These are phyloP conservation scores for Aspergillus affinis DNA, from an alignment of 495 filamentous ascomycete genomes.

Conservation along the genomic window DNA sequence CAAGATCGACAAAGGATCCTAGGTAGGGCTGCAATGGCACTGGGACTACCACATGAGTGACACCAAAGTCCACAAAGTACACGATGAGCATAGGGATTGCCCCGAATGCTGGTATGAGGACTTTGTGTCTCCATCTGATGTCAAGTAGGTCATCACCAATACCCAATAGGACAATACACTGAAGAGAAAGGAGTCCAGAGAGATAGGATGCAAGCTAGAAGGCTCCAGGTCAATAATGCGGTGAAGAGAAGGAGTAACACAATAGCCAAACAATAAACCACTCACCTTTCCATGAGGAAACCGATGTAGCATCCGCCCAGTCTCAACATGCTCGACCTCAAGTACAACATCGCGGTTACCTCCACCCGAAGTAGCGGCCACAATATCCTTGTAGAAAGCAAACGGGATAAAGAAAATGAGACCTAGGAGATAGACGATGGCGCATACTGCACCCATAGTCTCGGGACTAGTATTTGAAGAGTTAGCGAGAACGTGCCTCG, in stretches of 20 bases:
- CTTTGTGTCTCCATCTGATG: conserved; percentile 97
- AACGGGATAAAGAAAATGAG: conserved; percentile 94
- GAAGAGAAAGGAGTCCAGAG: conserved; percentile 87
- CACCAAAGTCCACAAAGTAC: conserved; percentile 97
- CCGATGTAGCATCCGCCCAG: conserved; percentile 76
- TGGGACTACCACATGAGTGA: conserved; percentile 91
- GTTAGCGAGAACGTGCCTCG: conserved; percentile 10
- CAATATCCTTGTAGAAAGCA: conserved; percentile 96
- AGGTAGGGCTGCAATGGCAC: conserved; percentile 79
- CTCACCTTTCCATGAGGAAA: conserved; percentile 92
- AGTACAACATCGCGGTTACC: conserved; percentile 85
- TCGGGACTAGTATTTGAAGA: conserved; percentile 61
- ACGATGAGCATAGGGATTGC: conserved; percentile 93
- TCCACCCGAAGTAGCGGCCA: conserved; percentile 90
- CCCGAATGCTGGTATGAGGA: conserved; percentile 93
- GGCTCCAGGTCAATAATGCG: conserved; percentile 5
- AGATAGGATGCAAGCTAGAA: conserved; percentile 87
- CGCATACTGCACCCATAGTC: conserved; percentile 95
- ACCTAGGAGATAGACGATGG: conserved; percentile 82
- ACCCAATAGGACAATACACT: conserved; percentile 85
- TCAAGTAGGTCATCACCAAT: conserved; percentile 97
- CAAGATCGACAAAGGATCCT: conserved; percentile 78
- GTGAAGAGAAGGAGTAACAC: background rate
- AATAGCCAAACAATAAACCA: conserved; percentile 5
- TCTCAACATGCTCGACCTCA: conserved; percentile 63